These are phyloP conservation scores for Jatropha curcas DNA, from an alignment of 345 rosid species.

Conservation along the genomic window DNA sequence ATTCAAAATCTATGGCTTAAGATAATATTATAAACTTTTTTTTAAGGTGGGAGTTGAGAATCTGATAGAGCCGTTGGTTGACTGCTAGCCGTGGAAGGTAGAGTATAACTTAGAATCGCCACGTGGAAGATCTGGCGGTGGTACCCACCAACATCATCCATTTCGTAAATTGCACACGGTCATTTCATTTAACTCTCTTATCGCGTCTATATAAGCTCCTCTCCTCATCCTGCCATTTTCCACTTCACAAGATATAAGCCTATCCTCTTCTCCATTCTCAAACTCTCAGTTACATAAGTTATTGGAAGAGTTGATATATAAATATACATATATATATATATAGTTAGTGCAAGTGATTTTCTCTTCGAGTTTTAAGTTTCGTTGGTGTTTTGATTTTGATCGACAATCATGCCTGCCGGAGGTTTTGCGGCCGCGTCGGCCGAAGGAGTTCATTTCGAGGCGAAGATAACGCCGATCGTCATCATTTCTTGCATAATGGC, in stretches of 20 bases:
- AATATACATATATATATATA: no score
- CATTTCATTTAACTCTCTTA: not conserved
- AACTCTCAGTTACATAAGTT: no score
- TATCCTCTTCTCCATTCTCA: not conserved
- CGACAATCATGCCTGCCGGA: slow-evolving; percentile 62
- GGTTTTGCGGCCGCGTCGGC: slow-evolving; percentile 54
- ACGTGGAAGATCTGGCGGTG: slow-evolving; percentile 36
- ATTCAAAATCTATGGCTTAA: not conserved
- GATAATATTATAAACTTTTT: not conserved
- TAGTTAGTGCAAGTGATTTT: no score
- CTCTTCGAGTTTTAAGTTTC: not conserved
- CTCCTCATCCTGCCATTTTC: no score
- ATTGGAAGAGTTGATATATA: no score
- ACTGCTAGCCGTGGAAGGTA: slow-evolving; percentile 34
- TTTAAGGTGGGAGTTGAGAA: not conserved
- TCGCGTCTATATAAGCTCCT: slow-evolving; percentile 21
- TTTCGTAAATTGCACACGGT: slow-evolving; percentile 9
- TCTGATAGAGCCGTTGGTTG: slow-evolving; percentile 41
- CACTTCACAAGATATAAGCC: no score
- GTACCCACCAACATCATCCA: slow-evolving; percentile 34
- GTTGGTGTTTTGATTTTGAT: not conserved
- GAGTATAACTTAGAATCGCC: not conserved
- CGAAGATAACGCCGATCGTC: slow-evolving; percentile 91
- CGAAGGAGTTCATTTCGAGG: slow-evolving; percentile 71
- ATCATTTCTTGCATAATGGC: slow-evolving; percentile 90